These are phyloP conservation scores for Athelia sp. DNA, from an alignment of 1,284 basidiomycete species.

Conservation along the genomic window DNA sequence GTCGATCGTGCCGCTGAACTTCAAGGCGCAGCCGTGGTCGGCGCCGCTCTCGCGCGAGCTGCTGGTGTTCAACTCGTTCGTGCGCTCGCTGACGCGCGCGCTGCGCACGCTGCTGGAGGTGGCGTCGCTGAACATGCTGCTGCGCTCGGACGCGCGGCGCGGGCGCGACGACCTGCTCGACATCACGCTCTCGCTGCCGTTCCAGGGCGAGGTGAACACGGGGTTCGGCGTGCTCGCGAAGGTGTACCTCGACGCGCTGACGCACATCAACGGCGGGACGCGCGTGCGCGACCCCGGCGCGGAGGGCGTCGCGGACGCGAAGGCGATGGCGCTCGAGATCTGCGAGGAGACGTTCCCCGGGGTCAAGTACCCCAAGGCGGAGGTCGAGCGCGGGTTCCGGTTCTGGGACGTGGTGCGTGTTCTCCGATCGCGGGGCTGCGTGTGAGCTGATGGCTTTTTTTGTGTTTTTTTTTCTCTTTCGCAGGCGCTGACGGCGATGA, in stretches of 20 bases:
- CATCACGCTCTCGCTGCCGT: constrained; percentile 85
- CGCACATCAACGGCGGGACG: constrained; percentile 76
- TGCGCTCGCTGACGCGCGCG: constrained; percentile 84
- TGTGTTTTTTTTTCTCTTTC: constrained; percentile 13
- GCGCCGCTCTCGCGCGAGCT: constrained; percentile 95
- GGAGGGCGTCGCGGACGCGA: constrained; percentile 78
- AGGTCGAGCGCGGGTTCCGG: constrained; percentile 94
- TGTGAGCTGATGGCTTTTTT: constrained; percentile 9
- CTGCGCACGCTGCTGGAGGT: constrained; percentile 90
- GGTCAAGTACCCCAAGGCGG: constrained; percentile 80
- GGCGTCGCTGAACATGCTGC: constrained; percentile 86
- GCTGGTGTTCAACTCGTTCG: constrained; percentile 97
- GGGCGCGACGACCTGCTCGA: constrained; percentile 90
- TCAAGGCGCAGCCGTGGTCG: constrained; percentile 91
- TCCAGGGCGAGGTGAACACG: constrained; percentile 96
- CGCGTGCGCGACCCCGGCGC: constrained; percentile 71
- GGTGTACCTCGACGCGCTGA: constrained; percentile 90
- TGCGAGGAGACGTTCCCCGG: constrained; percentile 93
- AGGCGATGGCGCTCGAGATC: constrained; percentile 84
- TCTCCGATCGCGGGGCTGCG: constrained; percentile 9
- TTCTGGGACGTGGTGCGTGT: constrained; percentile 94
- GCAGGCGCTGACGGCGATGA: constrained; percentile 84
- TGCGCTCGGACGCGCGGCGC: constrained; percentile 83
- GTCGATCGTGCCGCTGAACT: constrained; percentile 89
- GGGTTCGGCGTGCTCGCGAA: constrained; percentile 97